Evolutionary conservation across 192 early-diverging fungal species (phyloP).

Genomic region (Spizellomyces punctatus): DNA sequence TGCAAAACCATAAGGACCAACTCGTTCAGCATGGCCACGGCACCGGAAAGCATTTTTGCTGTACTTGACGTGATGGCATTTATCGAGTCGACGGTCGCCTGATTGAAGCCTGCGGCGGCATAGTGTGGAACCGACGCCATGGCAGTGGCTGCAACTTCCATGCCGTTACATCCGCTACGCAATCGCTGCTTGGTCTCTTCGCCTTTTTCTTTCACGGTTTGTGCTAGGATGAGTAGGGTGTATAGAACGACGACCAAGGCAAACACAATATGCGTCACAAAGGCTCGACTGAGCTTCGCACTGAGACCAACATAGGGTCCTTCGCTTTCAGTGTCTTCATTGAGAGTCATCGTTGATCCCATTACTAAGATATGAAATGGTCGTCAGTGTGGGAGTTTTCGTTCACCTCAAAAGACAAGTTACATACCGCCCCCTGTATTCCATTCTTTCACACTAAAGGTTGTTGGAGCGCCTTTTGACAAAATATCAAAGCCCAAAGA

Average conservation of each 20-base stretch:
- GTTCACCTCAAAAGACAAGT: no score
- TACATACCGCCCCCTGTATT: no score
- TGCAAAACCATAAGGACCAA: conserved; percentile 20
- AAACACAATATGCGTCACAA: conserved; percentile 23
- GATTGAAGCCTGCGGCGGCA: conserved; percentile 23
- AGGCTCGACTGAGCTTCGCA: conserved; percentile 28
- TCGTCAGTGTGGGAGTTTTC: no score
- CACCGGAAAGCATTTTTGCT: conserved; percentile 12
- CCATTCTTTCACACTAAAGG: no score
- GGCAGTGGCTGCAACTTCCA: conserved; percentile 27
- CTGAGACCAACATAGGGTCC: conserved; percentile 14
- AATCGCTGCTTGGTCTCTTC: conserved; percentile 16
- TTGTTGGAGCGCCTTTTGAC: no score
- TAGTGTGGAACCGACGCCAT: conserved; percentile 30
- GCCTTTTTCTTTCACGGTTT: conserved; percentile 10
- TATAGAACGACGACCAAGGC: conserved; percentile 16
- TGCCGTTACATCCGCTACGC: conserved; percentile 13
- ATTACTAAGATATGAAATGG: no score
- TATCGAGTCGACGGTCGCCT: conserved; percentile 1
- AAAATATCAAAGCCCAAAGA: no score
- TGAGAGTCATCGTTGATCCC: no score
- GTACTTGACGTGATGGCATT: conserved; percentile 19
- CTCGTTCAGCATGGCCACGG: conserved; percentile 19
- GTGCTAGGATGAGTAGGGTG: conserved; percentile 10
- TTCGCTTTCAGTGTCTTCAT: background rate